A percentile compares a stretch with the other conserved stretches of the same genome.
Conservation (phyloP, 345 rosid genomes). For the Lagerstroemia speciosa region DNA sequence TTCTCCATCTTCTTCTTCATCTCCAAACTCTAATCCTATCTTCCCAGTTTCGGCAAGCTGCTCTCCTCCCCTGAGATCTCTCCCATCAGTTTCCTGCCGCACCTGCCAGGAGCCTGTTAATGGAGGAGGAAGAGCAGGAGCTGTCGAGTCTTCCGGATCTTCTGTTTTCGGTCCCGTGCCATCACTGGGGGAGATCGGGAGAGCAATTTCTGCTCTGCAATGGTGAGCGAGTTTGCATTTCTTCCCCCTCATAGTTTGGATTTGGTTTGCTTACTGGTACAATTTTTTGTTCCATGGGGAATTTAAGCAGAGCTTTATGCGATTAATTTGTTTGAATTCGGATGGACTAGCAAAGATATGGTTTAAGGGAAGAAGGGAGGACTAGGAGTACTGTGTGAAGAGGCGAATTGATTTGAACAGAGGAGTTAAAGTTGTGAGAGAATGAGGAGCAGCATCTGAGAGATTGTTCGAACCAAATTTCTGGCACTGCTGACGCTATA, state of each 20-base stretch:
- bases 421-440: too few species aligned
- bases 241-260: not conserved
- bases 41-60: slow-evolving; percentile 16
- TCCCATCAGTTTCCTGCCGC: not conserved
- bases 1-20: slow-evolving; percentile 1
- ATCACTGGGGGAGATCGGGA: slow-evolving; percentile 30
- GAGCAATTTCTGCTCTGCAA: slow-evolving; percentile 31
- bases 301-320: not conserved
- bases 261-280: not conserved
- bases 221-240: slow-evolving; percentile 19
- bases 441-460: not conserved
- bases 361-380: not conserved
- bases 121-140: not conserved
- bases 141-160: slow-evolving; percentile 6
- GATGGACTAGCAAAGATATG: not conserved
- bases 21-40: not conserved
- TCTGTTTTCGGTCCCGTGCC: slow-evolving; percentile 26
- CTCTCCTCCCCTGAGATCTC: not conserved
- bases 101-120: not conserved
- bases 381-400: not conserved
- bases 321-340: not conserved
- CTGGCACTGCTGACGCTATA: too few species aligned
- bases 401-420: too few species aligned
- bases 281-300: not conserved
- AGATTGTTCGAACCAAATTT: too few species aligned